These are phyloP conservation scores for Phytophthora ohioensis DNA, from an alignment of 352 stramenopile genomes.

Conservation along the genomic window DNA sequence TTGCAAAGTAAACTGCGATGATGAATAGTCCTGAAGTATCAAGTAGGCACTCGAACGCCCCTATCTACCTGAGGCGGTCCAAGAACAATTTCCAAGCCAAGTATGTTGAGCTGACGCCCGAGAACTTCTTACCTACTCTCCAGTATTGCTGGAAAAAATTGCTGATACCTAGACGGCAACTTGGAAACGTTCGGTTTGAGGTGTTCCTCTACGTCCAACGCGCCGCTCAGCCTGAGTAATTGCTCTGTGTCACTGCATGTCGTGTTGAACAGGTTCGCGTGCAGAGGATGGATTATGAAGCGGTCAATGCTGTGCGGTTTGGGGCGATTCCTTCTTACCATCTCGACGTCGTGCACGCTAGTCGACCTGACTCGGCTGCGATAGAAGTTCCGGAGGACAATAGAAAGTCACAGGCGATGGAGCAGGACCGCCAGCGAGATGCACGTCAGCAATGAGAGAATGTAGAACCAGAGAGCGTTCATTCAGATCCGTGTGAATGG, in stretches of 20 bases:
- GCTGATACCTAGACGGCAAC: background rate
- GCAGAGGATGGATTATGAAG: slow-evolving; percentile 11
- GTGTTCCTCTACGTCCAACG: slow-evolving; percentile 5
- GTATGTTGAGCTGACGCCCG: slow-evolving; percentile 3
- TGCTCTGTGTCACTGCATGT: slow-evolving; percentile 3
- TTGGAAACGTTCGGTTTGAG: slow-evolving; percentile 6
- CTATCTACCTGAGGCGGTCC: slow-evolving; percentile 2
- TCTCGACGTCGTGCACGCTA: slow-evolving; percentile 9
- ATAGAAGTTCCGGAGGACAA: slow-evolving; percentile 10
- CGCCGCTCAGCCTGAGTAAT: background rate
- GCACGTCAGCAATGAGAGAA: background rate
- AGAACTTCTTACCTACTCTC: background rate
- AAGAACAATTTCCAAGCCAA: slow-evolving; percentile 12
- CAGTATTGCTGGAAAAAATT: slow-evolving; percentile 6
- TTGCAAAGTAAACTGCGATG: background rate
- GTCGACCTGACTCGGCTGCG: background rate
- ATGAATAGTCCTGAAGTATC: background rate
- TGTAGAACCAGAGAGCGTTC: background rate
- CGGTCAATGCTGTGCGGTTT: slow-evolving; percentile 1
- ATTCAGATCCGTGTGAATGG: slow-evolving; percentile 4
- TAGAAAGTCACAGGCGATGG: slow-evolving; percentile 5
- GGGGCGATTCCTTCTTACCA: background rate
- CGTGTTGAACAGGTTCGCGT: background rate
- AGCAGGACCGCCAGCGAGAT: slow-evolving; percentile 12
- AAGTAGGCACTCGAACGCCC: background rate